These are phyloP conservation scores for Boletus rufocinnamomeus DNA, from an alignment of 768 basidiomycete genomes.

Conservation along the genomic window DNA sequence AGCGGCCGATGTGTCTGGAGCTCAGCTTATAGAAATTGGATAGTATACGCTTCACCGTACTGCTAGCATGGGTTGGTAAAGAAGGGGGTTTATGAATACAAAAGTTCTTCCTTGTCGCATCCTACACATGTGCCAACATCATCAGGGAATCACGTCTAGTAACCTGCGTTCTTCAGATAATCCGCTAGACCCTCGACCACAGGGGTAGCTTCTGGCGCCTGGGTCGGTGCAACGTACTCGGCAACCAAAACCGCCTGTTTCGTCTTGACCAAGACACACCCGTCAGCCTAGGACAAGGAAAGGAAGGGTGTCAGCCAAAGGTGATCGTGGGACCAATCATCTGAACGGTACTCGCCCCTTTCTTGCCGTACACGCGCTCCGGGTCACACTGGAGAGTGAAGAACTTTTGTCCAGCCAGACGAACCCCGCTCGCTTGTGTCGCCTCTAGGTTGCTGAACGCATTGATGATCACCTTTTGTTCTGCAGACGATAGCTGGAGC, in stretches of 20 bases:
- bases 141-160: conserved; percentile 39
- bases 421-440: conserved; percentile 60
- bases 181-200: conserved; percentile 73
- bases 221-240: conserved; percentile 66
- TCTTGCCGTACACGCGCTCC: conserved; percentile 74
- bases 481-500: conserved; percentile 22
- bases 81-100: conserved; percentile 14
- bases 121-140: conserved; percentile 4
- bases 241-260: conserved; percentile 83
- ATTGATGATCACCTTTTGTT: conserved; percentile 32
- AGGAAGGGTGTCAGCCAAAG: background rate
- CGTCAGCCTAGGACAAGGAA: conserved; percentile 56
- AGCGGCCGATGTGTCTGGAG: too few relatives aligned
- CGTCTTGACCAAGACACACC: conserved; percentile 74
- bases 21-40: background rate
- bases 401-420: conserved; percentile 71
- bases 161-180: conserved; percentile 65
- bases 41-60: background rate
- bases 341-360: conserved; percentile 51
- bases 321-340: background rate
- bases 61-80: background rate
- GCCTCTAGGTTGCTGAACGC: conserved; percentile 45
- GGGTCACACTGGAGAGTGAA: conserved; percentile 55
- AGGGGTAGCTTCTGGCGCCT: conserved; percentile 64
- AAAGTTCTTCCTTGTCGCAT: conserved; percentile 4